phyloP scores from a whole-genome alignment of 2,329 filamentous ascomycete species.

The Calonectria henricotiae region DNA sequence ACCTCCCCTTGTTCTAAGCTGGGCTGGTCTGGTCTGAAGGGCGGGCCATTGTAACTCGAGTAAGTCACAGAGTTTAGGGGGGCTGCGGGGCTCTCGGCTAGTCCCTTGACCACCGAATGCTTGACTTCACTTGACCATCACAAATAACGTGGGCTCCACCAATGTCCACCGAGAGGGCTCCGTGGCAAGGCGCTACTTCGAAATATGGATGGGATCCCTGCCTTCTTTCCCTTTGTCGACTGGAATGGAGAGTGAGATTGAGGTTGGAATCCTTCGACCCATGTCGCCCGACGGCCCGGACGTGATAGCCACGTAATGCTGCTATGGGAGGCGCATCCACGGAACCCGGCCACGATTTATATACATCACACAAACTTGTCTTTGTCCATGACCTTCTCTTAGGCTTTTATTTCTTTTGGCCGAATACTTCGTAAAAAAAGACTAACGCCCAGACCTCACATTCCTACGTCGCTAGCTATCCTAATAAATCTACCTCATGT shows the following conservation, averaged over 20 bases:
- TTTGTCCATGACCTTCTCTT: conserved; percentile 6
- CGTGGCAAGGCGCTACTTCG: neutral
- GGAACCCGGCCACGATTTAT: conserved; percentile 11
- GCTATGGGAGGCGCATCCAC: neutral
- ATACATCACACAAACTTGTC: conserved; percentile 12
- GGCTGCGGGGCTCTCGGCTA: conserved; percentile 20
- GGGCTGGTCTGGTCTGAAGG: neutral
- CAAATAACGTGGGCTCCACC: conserved; percentile 15
- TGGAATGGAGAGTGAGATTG: neutral
- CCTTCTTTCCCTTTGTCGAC: conserved; percentile 10
- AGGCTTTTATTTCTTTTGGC: neutral
- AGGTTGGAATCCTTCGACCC: neutral
- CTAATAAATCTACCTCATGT: neutral
- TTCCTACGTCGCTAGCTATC: neutral
- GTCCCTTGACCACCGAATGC: conserved; percentile 13
- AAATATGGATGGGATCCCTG: conserved; percentile 5
- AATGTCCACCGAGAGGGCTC: neutral
- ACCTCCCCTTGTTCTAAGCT: neutral
- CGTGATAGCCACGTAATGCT: conserved; percentile 12
- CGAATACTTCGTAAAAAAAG: neutral
- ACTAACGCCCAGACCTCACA: neutral
- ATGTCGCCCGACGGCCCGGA: conserved; percentile 16
- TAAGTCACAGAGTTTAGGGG: conserved; percentile 22
- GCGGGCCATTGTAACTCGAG: neutral
- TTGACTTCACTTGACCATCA: conserved; percentile 3